Evolutionary conservation across 2,329 filamentous ascomycete genomes (phyloP).

Genomic region (Laburnicola sp.): DNA sequence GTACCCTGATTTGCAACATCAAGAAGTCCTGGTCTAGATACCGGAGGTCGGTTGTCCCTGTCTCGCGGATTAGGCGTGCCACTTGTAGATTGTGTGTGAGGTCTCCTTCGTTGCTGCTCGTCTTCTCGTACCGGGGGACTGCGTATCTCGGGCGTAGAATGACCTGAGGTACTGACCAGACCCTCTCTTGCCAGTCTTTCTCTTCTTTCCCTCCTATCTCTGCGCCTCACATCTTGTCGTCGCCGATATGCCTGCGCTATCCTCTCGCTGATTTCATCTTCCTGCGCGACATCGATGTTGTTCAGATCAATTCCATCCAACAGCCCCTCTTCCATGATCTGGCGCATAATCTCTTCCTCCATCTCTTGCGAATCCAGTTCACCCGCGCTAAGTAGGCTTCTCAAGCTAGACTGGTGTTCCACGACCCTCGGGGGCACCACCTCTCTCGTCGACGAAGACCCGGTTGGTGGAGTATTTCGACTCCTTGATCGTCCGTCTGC

Average conservation of each 20-base stretch:
- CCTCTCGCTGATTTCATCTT: slow-evolving; percentile 86
- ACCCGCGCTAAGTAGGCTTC: slow-evolving; percentile 79
- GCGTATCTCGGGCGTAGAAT: slow-evolving; percentile 30
- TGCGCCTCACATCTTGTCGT: slow-evolving; percentile 67
- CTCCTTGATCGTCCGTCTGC: slow-evolving; percentile 33
- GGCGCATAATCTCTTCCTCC: slow-evolving; percentile 83
- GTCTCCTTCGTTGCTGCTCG: slow-evolving; percentile 34
- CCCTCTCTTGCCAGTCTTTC: slow-evolving; percentile 47
- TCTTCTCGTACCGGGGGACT: slow-evolving; percentile 36
- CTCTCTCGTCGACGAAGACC: slow-evolving; percentile 23
- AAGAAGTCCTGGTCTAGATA: slow-evolving; percentile 53
- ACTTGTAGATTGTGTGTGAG: slow-evolving; percentile 42
- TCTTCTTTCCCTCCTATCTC: slow-evolving; percentile 43
- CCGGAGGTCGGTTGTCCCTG: slow-evolving; percentile 43
- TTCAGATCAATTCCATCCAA: slow-evolving; percentile 87
- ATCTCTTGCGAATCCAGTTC: slow-evolving; percentile 77
- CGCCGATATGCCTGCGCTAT: slow-evolving; percentile 87
- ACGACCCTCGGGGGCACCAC: slow-evolving; percentile 59
- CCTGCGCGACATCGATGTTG: slow-evolving; percentile 78
- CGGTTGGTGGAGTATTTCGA: slow-evolving; percentile 23
- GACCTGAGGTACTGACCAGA: slow-evolving; percentile 24
- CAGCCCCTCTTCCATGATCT: slow-evolving; percentile 85
- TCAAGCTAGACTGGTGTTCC: slow-evolving; percentile 86
- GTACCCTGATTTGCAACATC: slow-evolving; percentile 44
- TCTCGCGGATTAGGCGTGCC: slow-evolving; percentile 39